These are phyloP conservation scores for Euphrasia arctica DNA, from an alignment of 305 asterid species.

Conservation along the genomic window DNA sequence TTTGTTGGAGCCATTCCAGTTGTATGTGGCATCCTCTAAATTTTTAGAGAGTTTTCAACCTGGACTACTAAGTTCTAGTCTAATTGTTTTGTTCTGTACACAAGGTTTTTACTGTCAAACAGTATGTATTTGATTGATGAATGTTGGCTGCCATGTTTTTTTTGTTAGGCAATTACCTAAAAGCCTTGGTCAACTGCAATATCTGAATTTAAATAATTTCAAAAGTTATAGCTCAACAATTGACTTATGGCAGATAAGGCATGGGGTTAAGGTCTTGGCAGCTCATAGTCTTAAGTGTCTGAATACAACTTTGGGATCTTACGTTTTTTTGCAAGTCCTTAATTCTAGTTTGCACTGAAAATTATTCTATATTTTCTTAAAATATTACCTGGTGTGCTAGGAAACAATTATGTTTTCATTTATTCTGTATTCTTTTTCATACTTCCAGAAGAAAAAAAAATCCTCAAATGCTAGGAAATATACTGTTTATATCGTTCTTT, in stretches of 20 bases:
- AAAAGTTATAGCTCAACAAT: neutral
- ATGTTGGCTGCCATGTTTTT: neutral
- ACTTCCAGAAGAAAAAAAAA: no score
- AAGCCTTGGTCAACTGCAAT: slow-evolving; percentile 4
- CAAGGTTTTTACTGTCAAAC: slow-evolving; percentile 1
- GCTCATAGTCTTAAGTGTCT: slow-evolving; percentile 1
- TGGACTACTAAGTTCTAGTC: neutral
- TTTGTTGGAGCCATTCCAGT: slow-evolving; percentile 5
- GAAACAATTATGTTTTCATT: no score
- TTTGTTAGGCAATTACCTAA: no score
- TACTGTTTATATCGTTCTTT: neutral
- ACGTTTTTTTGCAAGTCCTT: slow-evolving; percentile 6
- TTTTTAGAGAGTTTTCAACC: neutral
- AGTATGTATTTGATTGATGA: slow-evolving; percentile 1
- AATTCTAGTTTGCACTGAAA: neutral
- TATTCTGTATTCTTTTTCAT: neutral
- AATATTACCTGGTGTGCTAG: neutral
- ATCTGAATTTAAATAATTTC: neutral
- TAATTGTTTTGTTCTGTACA: neutral
- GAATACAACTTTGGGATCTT: neutral
- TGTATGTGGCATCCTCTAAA: neutral
- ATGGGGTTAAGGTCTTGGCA: neutral
- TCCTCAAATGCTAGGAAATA: neutral
- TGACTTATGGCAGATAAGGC: neutral
- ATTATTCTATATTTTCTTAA: slow-evolving; percentile 6